Evolutionary conservation across 2,329 filamentous ascomycete genomes (phyloP).

Genomic region (Neofusicoccum sp.): DNA sequence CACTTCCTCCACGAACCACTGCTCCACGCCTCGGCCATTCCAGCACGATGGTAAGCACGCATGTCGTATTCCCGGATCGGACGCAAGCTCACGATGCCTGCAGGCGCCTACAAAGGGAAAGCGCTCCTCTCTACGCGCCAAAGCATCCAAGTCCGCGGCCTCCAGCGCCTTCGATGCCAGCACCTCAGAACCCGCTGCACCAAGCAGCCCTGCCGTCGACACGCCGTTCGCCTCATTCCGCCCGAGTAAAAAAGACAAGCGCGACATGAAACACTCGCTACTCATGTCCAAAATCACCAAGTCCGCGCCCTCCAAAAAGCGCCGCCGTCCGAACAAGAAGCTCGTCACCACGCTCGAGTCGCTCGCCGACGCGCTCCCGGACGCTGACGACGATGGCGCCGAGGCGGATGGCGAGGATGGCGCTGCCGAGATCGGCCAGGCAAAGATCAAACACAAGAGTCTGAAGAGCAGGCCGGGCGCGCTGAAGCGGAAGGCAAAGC

Average conservation of each 20-base stretch:
- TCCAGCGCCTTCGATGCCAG: neutral
- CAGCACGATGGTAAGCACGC: neutral
- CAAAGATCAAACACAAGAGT: conserved; percentile 71
- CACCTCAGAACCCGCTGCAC: conserved; percentile 35
- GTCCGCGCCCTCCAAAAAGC: conserved; percentile 53
- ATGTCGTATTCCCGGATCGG: neutral
- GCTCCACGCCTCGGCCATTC: neutral
- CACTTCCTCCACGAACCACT: conserved; percentile 3
- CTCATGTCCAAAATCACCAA: conserved; percentile 78
- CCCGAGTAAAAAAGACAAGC: conserved; percentile 79
- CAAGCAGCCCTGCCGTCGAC: conserved; percentile 36
- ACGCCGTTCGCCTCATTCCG: conserved; percentile 54
- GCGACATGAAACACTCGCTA: conserved; percentile 73
- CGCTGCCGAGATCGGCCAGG: conserved; percentile 44
- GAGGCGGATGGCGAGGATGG: conserved; percentile 29
- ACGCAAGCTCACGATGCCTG: neutral
- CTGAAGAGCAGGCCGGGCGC: conserved; percentile 74
- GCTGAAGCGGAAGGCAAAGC: conserved; percentile 75
- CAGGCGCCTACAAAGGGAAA: conserved; percentile 37
- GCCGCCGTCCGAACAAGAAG: conserved; percentile 71
- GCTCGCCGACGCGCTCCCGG: conserved; percentile 77
- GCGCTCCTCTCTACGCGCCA: conserved; percentile 35
- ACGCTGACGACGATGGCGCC: conserved; percentile 48
- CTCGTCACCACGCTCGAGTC: conserved; percentile 72
- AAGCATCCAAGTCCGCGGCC: conserved; percentile 22